Conservation (phyloP, 2,329 filamentous ascomycete species). For the Verticillium longisporum region DNA sequence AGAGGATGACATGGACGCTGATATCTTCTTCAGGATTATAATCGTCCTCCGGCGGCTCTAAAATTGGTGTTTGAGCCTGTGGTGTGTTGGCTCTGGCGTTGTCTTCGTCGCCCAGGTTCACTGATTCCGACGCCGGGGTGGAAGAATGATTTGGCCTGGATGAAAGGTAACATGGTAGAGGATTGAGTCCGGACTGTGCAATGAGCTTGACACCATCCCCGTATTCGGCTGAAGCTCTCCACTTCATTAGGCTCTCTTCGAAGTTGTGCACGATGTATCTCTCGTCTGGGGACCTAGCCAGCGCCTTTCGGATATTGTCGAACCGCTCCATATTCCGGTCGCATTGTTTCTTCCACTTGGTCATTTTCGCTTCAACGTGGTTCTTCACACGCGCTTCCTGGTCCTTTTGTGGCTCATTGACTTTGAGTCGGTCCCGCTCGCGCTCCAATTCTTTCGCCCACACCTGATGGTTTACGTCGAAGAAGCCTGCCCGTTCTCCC, state of each 20-base stretch:
- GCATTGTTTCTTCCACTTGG: not conserved
- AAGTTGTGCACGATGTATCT: not conserved
- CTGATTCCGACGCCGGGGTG: not conserved
- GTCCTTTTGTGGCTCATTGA: not conserved
- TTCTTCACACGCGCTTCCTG: not conserved
- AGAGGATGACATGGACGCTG: slow-evolving; percentile 3
- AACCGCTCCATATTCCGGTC: not conserved
- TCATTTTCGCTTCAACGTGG: not conserved
- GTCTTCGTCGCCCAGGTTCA: no score
- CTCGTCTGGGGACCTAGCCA: not conserved
- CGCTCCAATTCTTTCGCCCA: not conserved
- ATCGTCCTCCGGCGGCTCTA: not conserved
- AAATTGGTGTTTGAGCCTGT: not conserved
- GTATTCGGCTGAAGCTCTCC: not conserved
- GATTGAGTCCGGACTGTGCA: not conserved
- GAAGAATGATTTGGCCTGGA: not conserved
- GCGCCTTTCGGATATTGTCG: not conserved
- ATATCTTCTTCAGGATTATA: slow-evolving; percentile 1
- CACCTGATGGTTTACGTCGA: not conserved
- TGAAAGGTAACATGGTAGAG: not conserved
- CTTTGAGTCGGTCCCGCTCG: not conserved
- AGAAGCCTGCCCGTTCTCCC: not conserved
- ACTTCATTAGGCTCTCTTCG: not conserved
- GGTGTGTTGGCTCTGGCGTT: not conserved
- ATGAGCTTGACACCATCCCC: not conserved